phyloP scores from a whole-genome alignment of 164 flowering plant species.

The Berberis vulgaris region DNA sequence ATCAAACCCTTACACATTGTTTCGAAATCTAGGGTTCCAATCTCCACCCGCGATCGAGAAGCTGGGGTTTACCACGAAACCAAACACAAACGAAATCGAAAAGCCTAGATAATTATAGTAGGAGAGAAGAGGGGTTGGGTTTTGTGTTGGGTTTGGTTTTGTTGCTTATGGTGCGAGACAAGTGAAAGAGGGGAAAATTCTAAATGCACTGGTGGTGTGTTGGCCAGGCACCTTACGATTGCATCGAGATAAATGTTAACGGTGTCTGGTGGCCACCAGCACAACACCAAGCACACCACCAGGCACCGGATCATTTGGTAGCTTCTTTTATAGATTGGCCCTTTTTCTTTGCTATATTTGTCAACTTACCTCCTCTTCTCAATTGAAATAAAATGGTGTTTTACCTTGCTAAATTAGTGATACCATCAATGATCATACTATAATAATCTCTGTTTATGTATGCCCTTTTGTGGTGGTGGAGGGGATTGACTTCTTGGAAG shows the following conservation, averaged over 20 bases:
- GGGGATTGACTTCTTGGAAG: too few species aligned
- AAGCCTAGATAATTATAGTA: not conserved
- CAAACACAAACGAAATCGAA: not conserved
- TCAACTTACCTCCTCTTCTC: too few species aligned
- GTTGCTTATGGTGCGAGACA: constrained; percentile 8
- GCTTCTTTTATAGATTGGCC: not conserved
- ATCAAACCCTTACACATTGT: not conserved
- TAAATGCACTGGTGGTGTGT: not conserved
- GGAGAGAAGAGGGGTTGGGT: too few species aligned
- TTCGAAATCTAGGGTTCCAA: not conserved
- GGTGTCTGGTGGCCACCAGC: too few species aligned
- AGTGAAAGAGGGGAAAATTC: not conserved
- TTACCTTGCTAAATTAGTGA: too few species aligned
- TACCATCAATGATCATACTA: too few species aligned
- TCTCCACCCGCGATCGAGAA: not conserved
- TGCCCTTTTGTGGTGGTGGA: too few species aligned
- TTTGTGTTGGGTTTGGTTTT: constrained; percentile 1
- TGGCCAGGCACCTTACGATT: too few species aligned
- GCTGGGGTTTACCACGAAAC: not conserved
- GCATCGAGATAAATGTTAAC: too few species aligned
- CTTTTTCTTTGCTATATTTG: not conserved
- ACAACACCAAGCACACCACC: too few species aligned
- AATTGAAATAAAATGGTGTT: not conserved
- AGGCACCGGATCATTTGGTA: not conserved
- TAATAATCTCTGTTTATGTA: too few species aligned